Base-by-base conservation (phyloP, 768 basidiomycete genomes). In the Ramaria sp. region DNA sequence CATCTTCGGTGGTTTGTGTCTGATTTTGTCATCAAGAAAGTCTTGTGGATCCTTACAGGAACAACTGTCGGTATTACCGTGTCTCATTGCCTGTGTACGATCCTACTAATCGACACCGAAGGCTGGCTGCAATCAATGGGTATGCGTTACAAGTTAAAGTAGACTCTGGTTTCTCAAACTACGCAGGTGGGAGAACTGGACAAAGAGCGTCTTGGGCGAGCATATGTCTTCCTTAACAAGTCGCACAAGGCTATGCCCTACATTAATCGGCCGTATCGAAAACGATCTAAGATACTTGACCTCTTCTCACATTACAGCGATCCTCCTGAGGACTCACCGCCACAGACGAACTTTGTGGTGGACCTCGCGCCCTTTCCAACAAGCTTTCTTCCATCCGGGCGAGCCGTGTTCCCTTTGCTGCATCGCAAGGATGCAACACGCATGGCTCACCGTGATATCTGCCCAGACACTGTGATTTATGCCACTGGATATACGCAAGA, bases 211-310 rank as follows among this genome's bases (percentile, higher is more conserved):
- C 69, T 79, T 25, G 81, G 81, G 1, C 66, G 81, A 44, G 79
- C 81, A 16, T 83, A 81, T 63, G 79, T 80, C 25, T 83, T 83
- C 63, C 64, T 82, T 52, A 81, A 80, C 66, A 81, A 78, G 72
- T 77, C 76, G 2, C 73, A 74, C 59, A 76, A 74, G 60, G 80
- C 78, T 5, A 77, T 81, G 76, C 74, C 75, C 7, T 82, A 78
- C 64, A 72, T 80, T 63, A 81, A 81, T 60, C 70, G 76, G 15
- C 79, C 79, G 3, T 81, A 75, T 62, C 67, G 72, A 18, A 68
- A 70, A 5, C 71, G 79, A 0, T 66, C 71, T 4, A 60, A 61
- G 20, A 58, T 71, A 44, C 64, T 81, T 58, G 75, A 74, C 27
- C 67, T 70, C 48, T 47, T 82, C 34, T 74, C 76, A 15, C 71